Evolutionary conservation across 495 filamentous ascomycete genomes (phyloP).

Genomic region (Neurospora cerealis): DNA sequence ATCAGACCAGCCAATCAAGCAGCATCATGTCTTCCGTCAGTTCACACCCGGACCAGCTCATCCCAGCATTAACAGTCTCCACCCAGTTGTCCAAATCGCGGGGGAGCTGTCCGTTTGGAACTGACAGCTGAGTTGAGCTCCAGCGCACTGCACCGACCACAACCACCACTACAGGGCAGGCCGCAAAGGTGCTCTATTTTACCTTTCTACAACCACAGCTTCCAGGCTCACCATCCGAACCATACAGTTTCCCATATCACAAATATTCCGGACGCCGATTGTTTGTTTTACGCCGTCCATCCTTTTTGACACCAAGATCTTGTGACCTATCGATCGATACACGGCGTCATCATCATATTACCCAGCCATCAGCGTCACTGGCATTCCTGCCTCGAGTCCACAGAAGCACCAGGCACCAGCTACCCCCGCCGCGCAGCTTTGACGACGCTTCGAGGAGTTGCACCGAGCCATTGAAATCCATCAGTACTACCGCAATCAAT

Average conservation of each 20-base stretch:
- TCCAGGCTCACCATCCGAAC: neutral
- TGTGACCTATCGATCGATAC: neutral
- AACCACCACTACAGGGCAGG: neutral
- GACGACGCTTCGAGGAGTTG: neutral
- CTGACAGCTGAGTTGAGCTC: neutral
- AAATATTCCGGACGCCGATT: neutral
- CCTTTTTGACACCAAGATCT: neutral
- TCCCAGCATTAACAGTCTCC: neutral
- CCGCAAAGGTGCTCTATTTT: neutral
- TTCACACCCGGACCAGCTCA: neutral
- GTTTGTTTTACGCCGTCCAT: neutral
- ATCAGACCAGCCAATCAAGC: neutral
- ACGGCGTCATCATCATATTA: neutral
- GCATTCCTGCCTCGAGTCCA: neutral
- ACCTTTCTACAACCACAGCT: neutral
- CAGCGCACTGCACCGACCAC: neutral
- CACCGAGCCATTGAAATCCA: neutral
- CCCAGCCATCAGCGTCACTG: neutral
- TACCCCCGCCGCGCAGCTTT: neutral
- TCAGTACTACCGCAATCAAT: neutral
- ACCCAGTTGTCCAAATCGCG: conserved; percentile 3
- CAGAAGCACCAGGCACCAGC: neutral
- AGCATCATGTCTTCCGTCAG: neutral
- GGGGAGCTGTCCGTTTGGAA: conserved; percentile 6
- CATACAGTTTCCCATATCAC: neutral